phyloP scores from a whole-genome alignment of 2,329 filamentous ascomycete species.

The Fusarium praegraminearum region DNA sequence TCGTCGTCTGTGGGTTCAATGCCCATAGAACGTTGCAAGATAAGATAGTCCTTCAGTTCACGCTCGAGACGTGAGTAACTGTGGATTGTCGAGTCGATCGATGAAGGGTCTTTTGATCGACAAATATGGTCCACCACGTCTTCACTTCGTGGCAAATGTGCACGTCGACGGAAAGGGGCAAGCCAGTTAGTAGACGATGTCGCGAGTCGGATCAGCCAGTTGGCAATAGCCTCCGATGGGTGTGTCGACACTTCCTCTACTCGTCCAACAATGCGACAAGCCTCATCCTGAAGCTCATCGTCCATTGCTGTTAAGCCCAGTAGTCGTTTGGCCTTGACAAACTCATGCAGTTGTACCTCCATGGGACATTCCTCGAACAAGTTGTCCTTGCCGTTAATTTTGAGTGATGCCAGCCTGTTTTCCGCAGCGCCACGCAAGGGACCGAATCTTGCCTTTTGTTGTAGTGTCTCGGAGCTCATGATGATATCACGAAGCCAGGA shows the following conservation, averaged over 20 bases:
- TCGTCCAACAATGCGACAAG: constrained; percentile 68
- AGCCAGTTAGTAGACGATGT: constrained; percentile 66
- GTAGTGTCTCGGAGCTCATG: constrained; percentile 60
- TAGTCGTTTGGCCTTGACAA: constrained; percentile 62
- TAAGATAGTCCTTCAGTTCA: constrained; percentile 67
- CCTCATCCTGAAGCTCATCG: constrained; percentile 69
- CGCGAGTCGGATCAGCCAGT: constrained; percentile 68
- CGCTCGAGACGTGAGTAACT: constrained; percentile 68
- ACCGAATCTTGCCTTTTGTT: constrained; percentile 60
- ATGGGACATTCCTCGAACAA: constrained; percentile 69
- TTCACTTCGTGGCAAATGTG: constrained; percentile 67
- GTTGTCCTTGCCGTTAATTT: constrained; percentile 69
- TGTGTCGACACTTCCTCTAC: constrained; percentile 64
- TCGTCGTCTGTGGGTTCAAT: constrained; percentile 65
- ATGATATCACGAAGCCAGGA: constrained; percentile 72
- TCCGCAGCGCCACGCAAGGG: constrained; percentile 61
- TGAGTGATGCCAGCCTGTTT: constrained; percentile 61
- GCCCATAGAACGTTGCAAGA: constrained; percentile 58
- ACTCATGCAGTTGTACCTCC: constrained; percentile 66
- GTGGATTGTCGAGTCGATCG: constrained; percentile 70
- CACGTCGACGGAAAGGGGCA: constrained; percentile 65
- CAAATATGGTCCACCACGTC: constrained; percentile 63
- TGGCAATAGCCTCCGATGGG: constrained; percentile 63
- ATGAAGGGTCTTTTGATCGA: constrained; percentile 65
- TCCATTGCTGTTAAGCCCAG: constrained; percentile 71